Evolutionary conservation across 176 grass and related monocot species (phyloP), one percentile per base, ranked within the genome.

Genomic region (Tillandsia fasciculata): DNA sequence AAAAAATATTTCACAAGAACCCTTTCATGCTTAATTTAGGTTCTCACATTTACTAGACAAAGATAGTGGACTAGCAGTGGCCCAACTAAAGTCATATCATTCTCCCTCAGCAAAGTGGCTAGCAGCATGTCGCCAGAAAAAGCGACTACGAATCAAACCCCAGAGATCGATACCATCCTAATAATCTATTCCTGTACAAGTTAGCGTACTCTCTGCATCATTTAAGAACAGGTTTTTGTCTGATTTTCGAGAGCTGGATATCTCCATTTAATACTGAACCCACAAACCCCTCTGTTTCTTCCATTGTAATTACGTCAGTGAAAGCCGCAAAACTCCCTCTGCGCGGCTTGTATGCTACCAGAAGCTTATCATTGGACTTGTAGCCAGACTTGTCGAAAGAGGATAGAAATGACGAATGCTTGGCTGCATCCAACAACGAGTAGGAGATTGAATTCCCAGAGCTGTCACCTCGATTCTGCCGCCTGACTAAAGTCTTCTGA

Each of bases 251-350:
- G 24, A 99, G 72, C 48, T 78, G 74, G 51, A 90, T 74, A 74
- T 99, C 89, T 51, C 89, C 94, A 81, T 90, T 99, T 54, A 93
- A 75, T 52, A 99, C 82, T 9, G 87, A 90, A 42, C 70, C 70
- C 15, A 99, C 72, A 71, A 93, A 99, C 27, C 76, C 86, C 79
- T 99, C 89, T 17, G 80, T 58, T 70, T 87, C 86, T 78, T 93
- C 94, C 74, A 93, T 52, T 9, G 84, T 90, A 12, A 99, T 20
- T 52, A 82, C 74, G 2, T 66, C 59, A 2, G 70, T 80, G 56
- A 79, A 74, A 52, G 75, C 77, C 1, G 77, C 84, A 52, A 85
- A 86, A 63, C 75, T 90, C 18, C 87, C 84, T 10, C 84, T 82
- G 2, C 78, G 82, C 66, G 84, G 94, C 66, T 90, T 99, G 89